Conservation (phyloP, 176 grass and related monocot species). For the Poa annua region DNA sequence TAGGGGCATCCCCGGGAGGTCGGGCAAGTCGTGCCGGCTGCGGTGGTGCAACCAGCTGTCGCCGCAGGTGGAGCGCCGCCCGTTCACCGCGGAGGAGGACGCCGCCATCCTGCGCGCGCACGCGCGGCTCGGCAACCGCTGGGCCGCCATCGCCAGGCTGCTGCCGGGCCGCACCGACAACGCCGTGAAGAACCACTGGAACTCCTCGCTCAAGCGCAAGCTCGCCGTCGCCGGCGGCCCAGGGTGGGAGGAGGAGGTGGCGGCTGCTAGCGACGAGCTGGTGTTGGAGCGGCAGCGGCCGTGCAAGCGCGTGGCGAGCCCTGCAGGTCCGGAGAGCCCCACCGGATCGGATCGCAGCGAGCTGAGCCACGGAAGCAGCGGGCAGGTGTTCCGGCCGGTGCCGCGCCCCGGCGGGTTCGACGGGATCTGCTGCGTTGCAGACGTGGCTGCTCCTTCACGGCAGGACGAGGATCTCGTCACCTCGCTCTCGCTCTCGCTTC, state of each 20-base stretch:
- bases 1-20: slow-evolving; percentile 70
- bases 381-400: slow-evolving; percentile 61
- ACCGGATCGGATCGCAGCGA: slow-evolving; percentile 80
- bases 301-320: slow-evolving; percentile 52
- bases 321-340: slow-evolving; percentile 51
- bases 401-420: slow-evolving; percentile 52
- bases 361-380: slow-evolving; percentile 52
- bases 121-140: slow-evolving; percentile 76
- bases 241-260: background rate
- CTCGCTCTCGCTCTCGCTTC: slow-evolving; percentile 75
- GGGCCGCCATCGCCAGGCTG: slow-evolving; percentile 88
- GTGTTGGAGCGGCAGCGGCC: slow-evolving; percentile 39
- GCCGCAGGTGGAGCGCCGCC: slow-evolving; percentile 96
- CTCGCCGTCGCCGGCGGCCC: background rate
- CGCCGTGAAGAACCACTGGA: slow-evolving; percentile 99
- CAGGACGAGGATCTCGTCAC: slow-evolving; percentile 65
- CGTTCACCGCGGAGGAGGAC: slow-evolving; percentile 85
- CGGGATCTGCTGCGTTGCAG: slow-evolving; percentile 23
- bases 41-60: slow-evolving; percentile 99
- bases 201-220: slow-evolving; percentile 93
- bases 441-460: background rate
- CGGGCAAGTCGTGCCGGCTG: slow-evolving; percentile 93
- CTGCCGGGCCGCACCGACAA: slow-evolving; percentile 93
- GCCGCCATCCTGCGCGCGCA: slow-evolving; percentile 75
- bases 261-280: background rate